Evolutionary conservation across 306 rosid genomes (phyloP).

Genomic region (Cicer arietinum): DNA sequence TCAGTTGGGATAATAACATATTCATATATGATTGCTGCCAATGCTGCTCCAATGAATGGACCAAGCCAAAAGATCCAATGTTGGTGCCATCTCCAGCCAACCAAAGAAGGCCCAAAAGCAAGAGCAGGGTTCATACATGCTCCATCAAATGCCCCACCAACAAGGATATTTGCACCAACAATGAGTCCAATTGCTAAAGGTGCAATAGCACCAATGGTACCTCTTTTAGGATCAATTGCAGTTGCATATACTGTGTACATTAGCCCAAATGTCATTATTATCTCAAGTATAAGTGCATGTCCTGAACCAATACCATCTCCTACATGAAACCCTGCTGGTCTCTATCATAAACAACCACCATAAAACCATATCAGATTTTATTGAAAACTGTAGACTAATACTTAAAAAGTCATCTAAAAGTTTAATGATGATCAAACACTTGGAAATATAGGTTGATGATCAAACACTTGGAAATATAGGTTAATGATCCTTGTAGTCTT

Average conservation of each 20-base stretch:
- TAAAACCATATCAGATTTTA: constrained; percentile 21
- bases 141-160: constrained; percentile 92
- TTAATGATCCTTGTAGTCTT: too few species aligned
- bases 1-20: constrained; percentile 79
- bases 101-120: constrained; percentile 91
- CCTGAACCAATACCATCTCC: constrained; percentile 57
- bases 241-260: constrained; percentile 86
- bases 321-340: constrained; percentile 70
- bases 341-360: constrained; percentile 47
- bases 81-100: constrained; percentile 88
- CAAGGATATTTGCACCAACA: constrained; percentile 85
- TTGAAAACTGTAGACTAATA: too few species aligned
- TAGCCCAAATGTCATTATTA: constrained; percentile 77
- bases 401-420: too few species aligned
- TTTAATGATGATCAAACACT: too few species aligned
- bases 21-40: constrained; percentile 81
- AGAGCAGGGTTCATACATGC: constrained; percentile 96
- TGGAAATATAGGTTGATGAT: too few species aligned
- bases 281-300: constrained; percentile 73
- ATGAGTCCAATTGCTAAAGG: constrained; percentile 86
- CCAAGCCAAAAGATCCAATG: constrained; percentile 99
- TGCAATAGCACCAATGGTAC: constrained; percentile 63
- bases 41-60: constrained; percentile 81
- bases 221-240: constrained; percentile 92
- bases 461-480: too few species aligned